Percentiles rank a stretch among this genome's conserved stretches.
phyloP scores from a whole-genome alignment of 2,329 filamentous ascomycete genomes.

The Talaromyces sp. region DNA sequence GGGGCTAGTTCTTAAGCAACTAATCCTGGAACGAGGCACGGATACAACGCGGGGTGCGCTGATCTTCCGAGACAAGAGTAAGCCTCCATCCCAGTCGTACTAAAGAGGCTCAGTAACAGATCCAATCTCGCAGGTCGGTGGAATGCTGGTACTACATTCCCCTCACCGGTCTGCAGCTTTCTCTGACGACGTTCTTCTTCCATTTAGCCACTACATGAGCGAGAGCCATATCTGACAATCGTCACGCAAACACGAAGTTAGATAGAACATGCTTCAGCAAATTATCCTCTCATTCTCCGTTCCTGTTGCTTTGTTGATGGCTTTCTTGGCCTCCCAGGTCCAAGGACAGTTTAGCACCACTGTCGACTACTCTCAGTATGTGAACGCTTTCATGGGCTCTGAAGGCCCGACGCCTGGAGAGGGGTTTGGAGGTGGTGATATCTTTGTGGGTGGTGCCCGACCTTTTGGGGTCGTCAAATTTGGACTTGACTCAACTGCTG shows the following conservation, averaged over 20 bases:
- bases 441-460: constrained; percentile 41
- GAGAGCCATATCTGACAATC: background rate
- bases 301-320: background rate
- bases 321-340: background rate
- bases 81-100: background rate
- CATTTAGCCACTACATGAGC: background rate
- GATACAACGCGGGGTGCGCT: background rate
- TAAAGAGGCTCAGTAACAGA: background rate
- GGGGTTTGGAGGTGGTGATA: constrained; percentile 38
- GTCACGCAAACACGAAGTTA: background rate
- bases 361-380: constrained; percentile 33
- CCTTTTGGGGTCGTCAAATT: constrained; percentile 44
- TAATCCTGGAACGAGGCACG: background rate
- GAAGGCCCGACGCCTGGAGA: constrained; percentile 42
- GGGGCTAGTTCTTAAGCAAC: no score
- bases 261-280: background rate
- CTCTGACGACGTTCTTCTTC: background rate
- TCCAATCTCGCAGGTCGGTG: background rate
- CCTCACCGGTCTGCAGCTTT: background rate
- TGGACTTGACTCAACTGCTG: constrained; percentile 36
- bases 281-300: background rate
- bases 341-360: background rate
- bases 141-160: constrained; percentile 5
- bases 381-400: constrained; percentile 46
- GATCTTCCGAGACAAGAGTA: background rate